A percentile compares a stretch with the other conserved stretches of the same genome.
These are phyloP conservation scores for Colletotrichum brevisporum DNA, from an alignment of 2,329 filamentous ascomycete genomes.

Conservation along the genomic window DNA sequence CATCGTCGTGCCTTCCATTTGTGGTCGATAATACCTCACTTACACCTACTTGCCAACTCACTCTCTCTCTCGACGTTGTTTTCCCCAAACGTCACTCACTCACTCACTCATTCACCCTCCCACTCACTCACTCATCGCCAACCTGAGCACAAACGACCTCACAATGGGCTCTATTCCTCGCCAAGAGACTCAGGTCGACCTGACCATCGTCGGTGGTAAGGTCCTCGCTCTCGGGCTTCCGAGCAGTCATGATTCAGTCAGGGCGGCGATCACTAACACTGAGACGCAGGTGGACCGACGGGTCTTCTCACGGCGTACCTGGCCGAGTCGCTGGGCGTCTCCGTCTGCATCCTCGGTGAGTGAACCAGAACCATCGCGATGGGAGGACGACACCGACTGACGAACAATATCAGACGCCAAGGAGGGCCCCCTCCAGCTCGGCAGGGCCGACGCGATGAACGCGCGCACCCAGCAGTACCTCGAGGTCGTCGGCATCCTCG, in stretches of 20 bases:
- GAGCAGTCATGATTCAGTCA: background rate
- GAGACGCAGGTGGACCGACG: slow-evolving; percentile 57
- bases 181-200: slow-evolving; percentile 46
- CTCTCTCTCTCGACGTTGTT: background rate
- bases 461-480: slow-evolving; percentile 64
- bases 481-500: slow-evolving; percentile 59
- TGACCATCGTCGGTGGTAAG: slow-evolving; percentile 55
- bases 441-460: slow-evolving; percentile 63
- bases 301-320: slow-evolving; percentile 61
- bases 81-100: background rate
- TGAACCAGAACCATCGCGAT: background rate
- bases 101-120: background rate
- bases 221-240: background rate
- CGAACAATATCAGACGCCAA: slow-evolving; percentile 53
- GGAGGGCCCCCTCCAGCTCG: slow-evolving; percentile 54
- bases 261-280: slow-evolving; percentile 21
- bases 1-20: background rate
- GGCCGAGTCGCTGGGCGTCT: slow-evolving; percentile 57
- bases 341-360: slow-evolving; percentile 56
- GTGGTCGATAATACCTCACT: background rate
- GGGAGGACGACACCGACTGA: background rate
- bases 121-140: background rate
- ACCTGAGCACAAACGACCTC: background rate
- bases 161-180: slow-evolving; percentile 39
- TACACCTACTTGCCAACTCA: background rate